Conservation (phyloP, 306 rosid species). For the Begonia loranthoides region DNA sequence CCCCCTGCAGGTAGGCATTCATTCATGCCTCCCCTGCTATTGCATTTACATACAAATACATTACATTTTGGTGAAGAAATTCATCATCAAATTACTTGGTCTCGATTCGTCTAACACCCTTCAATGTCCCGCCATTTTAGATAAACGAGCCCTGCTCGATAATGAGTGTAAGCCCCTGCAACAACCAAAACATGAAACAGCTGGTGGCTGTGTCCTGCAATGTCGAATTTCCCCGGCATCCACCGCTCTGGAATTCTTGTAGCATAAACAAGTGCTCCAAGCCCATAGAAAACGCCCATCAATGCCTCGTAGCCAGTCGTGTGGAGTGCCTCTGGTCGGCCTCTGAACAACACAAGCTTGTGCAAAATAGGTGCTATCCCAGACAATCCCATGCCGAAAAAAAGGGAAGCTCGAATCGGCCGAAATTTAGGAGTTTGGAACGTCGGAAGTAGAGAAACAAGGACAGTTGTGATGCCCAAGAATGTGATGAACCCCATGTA, state of each 20-base stretch:
- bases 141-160: constrained; percentile 83
- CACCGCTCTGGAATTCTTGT: constrained; percentile 89
- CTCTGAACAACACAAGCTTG: constrained; percentile 74
- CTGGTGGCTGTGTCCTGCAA: constrained; percentile 98
- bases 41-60: no score
- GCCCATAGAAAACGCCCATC: constrained; percentile 72
- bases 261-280: constrained; percentile 86
- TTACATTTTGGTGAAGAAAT: no score
- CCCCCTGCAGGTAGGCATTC: no score
- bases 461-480: constrained; percentile 54
- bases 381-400: constrained; percentile 75
- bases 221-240: constrained; percentile 96
- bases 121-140: constrained; percentile 84
- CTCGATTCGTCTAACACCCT: constrained; percentile 43
- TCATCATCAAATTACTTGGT: no score
- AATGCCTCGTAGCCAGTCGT: constrained; percentile 77
- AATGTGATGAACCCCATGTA: constrained; percentile 72
- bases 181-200: constrained; percentile 74
- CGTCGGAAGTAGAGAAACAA: constrained; percentile 71
- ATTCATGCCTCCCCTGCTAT: no score
- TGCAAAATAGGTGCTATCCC: constrained; percentile 72
- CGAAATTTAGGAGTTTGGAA: constrained; percentile 78
- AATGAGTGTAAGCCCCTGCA: constrained; percentile 89
- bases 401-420: constrained; percentile 64
- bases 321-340: constrained; percentile 69